phyloP scores from a whole-genome alignment of 805 yeast genomes.

The Lipomyces anomalus region DNA sequence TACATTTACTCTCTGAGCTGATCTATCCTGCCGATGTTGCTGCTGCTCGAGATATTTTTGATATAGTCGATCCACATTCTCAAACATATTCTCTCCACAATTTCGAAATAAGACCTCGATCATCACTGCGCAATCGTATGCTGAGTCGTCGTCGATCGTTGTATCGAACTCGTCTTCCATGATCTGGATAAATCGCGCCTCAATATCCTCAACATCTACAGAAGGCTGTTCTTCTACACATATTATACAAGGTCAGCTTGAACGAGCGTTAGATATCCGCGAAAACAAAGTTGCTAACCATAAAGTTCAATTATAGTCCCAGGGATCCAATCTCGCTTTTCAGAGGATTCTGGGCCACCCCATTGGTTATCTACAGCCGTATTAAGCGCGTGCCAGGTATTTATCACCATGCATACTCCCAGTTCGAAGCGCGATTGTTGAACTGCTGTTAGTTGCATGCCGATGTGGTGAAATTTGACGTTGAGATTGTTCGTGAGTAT shows the following conservation, averaged over 20 bases:
- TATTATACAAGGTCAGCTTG: no score
- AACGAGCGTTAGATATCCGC: not conserved
- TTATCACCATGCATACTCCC: conserved; percentile 87
- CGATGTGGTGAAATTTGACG: no score
- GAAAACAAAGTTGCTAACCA: conserved; percentile 24
- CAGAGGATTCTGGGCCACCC: conserved; percentile 93
- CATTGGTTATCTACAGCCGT: conserved; percentile 88
- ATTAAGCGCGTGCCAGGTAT: conserved; percentile 80
- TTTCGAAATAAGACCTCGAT: conserved; percentile 63
- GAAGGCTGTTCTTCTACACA: conserved; percentile 30
- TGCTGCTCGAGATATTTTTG: conserved; percentile 49
- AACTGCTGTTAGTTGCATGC: conserved; percentile 9
- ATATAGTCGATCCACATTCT: conserved; percentile 54
- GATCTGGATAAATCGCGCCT: conserved; percentile 77
- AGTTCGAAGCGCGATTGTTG: conserved; percentile 84
- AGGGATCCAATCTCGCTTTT: conserved; percentile 92
- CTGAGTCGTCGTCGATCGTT: conserved; percentile 82
- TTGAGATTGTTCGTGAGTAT: no score
- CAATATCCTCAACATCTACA: conserved; percentile 74
- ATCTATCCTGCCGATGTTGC: conserved; percentile 40
- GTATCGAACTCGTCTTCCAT: conserved; percentile 95
- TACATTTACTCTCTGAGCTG: conserved; percentile 29
- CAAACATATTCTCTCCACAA: conserved; percentile 49
- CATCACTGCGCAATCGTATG: conserved; percentile 60
- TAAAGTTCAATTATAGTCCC: conserved; percentile 78